phyloP scores from a whole-genome alignment of 1,139 yeast genomes.

The Kodamaea sp. region DNA sequence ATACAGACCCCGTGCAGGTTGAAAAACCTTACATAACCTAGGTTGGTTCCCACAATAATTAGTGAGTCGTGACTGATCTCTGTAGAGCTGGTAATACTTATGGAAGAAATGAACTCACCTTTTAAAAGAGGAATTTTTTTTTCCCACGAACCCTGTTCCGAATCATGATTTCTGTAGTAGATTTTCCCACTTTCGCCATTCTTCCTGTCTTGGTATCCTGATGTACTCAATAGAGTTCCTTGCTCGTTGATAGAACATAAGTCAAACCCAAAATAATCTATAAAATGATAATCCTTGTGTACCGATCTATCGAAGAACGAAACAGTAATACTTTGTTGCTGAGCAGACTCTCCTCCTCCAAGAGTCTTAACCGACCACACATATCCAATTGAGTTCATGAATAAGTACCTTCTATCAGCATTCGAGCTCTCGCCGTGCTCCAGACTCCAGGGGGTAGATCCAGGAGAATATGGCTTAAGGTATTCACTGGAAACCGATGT shows the following conservation, averaged over 20 bases:
- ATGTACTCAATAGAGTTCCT: conserved; percentile 65
- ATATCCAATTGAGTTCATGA: conserved; percentile 81
- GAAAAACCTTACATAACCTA: conserved; percentile 44
- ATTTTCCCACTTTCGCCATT: conserved; percentile 29
- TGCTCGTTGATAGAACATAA: conserved; percentile 69
- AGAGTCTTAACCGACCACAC: conserved; percentile 74
- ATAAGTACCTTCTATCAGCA: conserved; percentile 65
- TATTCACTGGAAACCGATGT: conserved; percentile 3
- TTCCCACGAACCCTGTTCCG: conserved; percentile 49
- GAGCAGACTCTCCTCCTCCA: conserved; percentile 20
- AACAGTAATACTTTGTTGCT: conserved; percentile 71
- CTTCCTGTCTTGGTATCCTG: conserved; percentile 29
- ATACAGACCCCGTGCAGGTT: conserved; percentile 44
- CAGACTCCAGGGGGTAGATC: conserved; percentile 80
- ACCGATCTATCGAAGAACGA: conserved; percentile 80
- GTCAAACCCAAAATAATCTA: conserved; percentile 70
- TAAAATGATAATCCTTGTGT: conserved; percentile 85
- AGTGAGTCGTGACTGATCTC: conserved; percentile 29
- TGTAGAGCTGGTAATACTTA: conserved; percentile 27
- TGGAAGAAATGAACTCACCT: conserved; percentile 38
- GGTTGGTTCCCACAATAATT: conserved; percentile 43
- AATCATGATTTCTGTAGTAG: conserved; percentile 47
- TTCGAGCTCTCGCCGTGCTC: conserved; percentile 25
- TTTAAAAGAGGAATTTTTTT: conserved; percentile 36
- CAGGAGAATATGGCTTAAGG: conserved; percentile 61